Evolutionary conservation across 108 stramenopile genomes (phyloP), one percentile per base, ranked within the genome.

Genomic region (Skeletonema marinoi): DNA sequence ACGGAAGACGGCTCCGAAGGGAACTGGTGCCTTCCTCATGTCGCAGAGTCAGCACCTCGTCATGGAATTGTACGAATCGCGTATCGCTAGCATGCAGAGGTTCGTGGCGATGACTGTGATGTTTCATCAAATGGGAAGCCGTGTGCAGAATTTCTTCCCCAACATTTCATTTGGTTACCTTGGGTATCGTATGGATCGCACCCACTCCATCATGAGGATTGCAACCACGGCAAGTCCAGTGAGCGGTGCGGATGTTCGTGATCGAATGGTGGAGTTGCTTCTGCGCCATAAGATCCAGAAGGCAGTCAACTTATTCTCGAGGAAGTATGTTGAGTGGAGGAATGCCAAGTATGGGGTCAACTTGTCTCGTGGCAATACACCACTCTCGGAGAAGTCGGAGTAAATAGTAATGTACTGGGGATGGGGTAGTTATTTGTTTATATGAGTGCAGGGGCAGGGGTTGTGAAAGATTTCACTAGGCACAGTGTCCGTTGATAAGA

Each of bases 41-140:
- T 81, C 82, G 4, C 67, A 78, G 21, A 84, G 58, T 51, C 89
- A 92, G 58, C 86, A 87, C 73, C 66, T 88, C 8, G 66, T 41
- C 13, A 76, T 81, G 73, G 89, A 90, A 60, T 77, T 94, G 25
- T 94, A 92, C 74, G 93, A 94, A 63, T 86, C 82, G 29, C 87
- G 93, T 10, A 82, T 92, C 51, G 93, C 91, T 32, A 87, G 87
- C 31, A 64, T 92, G 68, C 91, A 95, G 54, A 87, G 93, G 9
- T 95, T 90, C 77, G 84, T 92, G 11, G 73, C 89, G 32, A 92
- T 95, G 88, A 80, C 78, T 17, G 91, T 95, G n/a, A 87, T 95
- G 78, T 95, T 92, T 72, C 91, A 95, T 78, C 87, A 89, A 63
- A 91, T 92, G 84, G 91, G 89, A 29, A 84, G 58, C 42, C 83